Percentiles rank a stretch among this genome's conserved stretches.
Conservation (phyloP, 2,329 filamentous ascomycete genomes). For the Aureobasidium sp. region DNA sequence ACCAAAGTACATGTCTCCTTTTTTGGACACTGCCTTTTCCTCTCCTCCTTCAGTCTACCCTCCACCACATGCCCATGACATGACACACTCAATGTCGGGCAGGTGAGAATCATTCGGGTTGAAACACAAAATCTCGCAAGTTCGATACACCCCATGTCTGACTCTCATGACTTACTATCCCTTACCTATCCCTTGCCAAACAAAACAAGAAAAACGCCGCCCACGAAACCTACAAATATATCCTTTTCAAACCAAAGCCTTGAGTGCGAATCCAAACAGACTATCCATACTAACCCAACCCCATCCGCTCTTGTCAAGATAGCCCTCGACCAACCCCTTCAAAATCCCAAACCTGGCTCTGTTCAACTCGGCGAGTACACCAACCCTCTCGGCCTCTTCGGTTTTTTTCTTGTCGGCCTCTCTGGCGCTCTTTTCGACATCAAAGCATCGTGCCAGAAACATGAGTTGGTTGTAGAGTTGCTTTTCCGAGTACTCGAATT, state of each 20-base stretch:
- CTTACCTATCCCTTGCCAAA: no score
- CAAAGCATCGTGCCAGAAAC: conserved; percentile 78
- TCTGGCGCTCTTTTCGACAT: conserved; percentile 63
- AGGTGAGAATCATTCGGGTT: no score
- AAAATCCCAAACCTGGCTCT: conserved; percentile 68
- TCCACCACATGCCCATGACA: no score
- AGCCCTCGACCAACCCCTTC: conserved; percentile 63
- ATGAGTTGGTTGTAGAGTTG: conserved; percentile 90
- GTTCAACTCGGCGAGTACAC: conserved; percentile 74
- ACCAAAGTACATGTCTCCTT: conserved; percentile 10
- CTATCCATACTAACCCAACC: conserved; percentile 43
- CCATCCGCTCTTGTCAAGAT: conserved; percentile 33
- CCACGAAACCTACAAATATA: no score
- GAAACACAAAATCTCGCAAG: no score
- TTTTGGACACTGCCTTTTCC: not conserved
- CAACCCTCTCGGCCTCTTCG: conserved; percentile 54
- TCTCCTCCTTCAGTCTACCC: no score
- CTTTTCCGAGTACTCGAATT: conserved; percentile 81
- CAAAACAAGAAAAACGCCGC: no score
- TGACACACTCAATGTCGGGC: no score
- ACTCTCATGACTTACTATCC: no score
- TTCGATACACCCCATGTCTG: no score
- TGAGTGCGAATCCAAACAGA: conserved; percentile 39
- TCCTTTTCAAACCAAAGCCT: conserved; percentile 21
- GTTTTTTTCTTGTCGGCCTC: conserved; percentile 43